Evolutionary conservation across 2,329 filamentous ascomycete genomes (phyloP), one percentile per base, ranked within the genome.

Genomic region (Ophiostoma australiae): DNA sequence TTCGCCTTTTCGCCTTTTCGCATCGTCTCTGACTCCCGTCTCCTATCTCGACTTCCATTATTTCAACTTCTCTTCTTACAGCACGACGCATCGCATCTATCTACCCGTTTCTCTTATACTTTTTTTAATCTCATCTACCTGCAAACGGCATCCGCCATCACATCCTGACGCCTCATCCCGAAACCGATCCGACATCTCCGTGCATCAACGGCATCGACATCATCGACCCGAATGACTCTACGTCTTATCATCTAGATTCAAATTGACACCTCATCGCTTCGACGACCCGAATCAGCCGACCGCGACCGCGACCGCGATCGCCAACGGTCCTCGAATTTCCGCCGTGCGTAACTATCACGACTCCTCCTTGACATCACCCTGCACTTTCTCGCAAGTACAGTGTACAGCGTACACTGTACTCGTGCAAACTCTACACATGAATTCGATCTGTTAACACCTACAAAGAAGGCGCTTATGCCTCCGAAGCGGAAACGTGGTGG

Each of bases 401-500:
- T n/a, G 48, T 52, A 61, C 58, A 35, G 37, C 44, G 65, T 39
- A 65, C 27, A 65, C 61, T 37, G 23, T 48, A 41, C 31, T 63
- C 35, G 41, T 17, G 70, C 48, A 58, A n/a, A 1, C 5, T 48
- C 44, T 48, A 63, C 37, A 68, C 65, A 70, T 72, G 71, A 31
- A 70, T 35, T 37, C 61, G 33, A 37, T 65, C 33, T 37, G 17
- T 72, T 71, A 71, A 72, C 72, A 70, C 70, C 31, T 70, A 27
- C 44, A 35, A 37, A 33, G 48, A 71, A 71, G 67, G 70, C 31
- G 61, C 61, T 1, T 65, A 88, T 88, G 86, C 82, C 85, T 80
- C 83, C 84, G 37, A 88, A 88, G 80, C 83, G 86, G 76, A 89
- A 88, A 83, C 84, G 85, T 78, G 81, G 81, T 76, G 73, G 81